These are phyloP conservation scores for Nothophaeocryptopus gaeumannii DNA, from an alignment of 2,329 filamentous ascomycete species.

Conservation along the genomic window DNA sequence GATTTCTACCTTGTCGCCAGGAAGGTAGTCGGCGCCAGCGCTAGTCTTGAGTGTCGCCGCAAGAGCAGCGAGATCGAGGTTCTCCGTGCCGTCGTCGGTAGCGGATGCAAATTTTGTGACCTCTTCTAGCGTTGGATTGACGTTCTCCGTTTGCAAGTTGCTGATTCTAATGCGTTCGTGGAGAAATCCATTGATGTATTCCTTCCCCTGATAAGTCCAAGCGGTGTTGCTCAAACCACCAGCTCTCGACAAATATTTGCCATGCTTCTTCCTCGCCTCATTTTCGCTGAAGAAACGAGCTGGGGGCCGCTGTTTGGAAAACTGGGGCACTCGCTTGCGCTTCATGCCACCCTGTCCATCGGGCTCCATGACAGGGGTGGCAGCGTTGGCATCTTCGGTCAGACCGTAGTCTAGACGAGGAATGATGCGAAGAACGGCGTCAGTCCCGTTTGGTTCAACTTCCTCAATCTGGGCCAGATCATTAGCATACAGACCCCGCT, in stretches of 20 bases:
- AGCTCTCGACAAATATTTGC: slow-evolving; percentile 52
- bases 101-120: slow-evolving; percentile 90
- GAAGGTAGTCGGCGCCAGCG: slow-evolving; percentile 78
- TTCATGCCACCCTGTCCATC: slow-evolving; percentile 53
- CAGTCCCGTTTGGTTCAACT: slow-evolving; percentile 87
- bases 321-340: slow-evolving; percentile 63
- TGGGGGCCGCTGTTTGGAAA: slow-evolving; percentile 66
- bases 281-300: slow-evolving; percentile 89
- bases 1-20: slow-evolving; percentile 94
- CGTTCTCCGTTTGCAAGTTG: slow-evolving; percentile 77
- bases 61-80: slow-evolving; percentile 85
- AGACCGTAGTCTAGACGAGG: slow-evolving; percentile 89
- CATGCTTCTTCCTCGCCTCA: slow-evolving; percentile 86
- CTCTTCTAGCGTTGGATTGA: slow-evolving; percentile 91
- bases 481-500: slow-evolving; percentile 75
- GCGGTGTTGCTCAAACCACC: slow-evolving; percentile 60
- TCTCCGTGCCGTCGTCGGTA: slow-evolving; percentile 87
- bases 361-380: slow-evolving; percentile 32
- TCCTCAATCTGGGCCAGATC: slow-evolving; percentile 91
- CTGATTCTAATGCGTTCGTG: slow-evolving; percentile 93
- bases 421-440: slow-evolving; percentile 82
- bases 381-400: slow-evolving; percentile 69
- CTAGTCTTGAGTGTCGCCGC: slow-evolving; percentile 85
- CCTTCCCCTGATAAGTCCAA: slow-evolving; percentile 83
- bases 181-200: slow-evolving; percentile 88